A percentile compares a stretch with the other conserved stretches of the same genome.
phyloP scores from a whole-genome alignment of 2,329 filamentous ascomycete genomes.

The Laburnicola sp. region DNA sequence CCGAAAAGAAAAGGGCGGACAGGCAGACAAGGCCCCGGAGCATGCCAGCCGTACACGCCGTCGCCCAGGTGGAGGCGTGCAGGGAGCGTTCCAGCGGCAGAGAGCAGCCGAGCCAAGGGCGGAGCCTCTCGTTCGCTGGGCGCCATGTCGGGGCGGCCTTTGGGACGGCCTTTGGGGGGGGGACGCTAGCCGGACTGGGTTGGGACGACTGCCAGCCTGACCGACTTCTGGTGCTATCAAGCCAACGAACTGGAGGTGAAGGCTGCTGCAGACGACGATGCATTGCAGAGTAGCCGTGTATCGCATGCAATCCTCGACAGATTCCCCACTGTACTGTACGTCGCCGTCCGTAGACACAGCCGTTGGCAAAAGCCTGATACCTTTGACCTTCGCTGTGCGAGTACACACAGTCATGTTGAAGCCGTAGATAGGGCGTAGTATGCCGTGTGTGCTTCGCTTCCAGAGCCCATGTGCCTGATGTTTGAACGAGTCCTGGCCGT shows the following conservation, averaged over 20 bases:
- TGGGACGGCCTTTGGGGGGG: constrained; percentile 23
- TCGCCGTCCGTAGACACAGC: neutral
- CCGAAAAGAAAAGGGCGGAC: constrained; percentile 26
- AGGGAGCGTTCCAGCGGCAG: constrained; percentile 6
- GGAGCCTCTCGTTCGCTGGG: constrained; percentile 21
- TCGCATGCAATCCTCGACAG: neutral
- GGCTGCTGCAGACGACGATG: constrained; percentile 1
- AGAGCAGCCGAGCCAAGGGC: constrained; percentile 8
- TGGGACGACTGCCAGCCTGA: constrained; percentile 30
- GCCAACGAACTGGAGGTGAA: constrained; percentile 16
- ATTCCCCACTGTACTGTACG: neutral
- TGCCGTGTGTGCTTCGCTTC: too few relatives aligned
- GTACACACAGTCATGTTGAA: too few relatives aligned
- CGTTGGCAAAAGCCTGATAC: too few relatives aligned
- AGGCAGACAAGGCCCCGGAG: constrained; percentile 22
- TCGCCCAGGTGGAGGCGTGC: constrained; percentile 6
- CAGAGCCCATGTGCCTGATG: too few relatives aligned
- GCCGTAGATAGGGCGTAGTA: too few relatives aligned
- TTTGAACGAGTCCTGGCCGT: neutral
- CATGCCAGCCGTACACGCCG: constrained; percentile 23
- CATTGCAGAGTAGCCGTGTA: constrained; percentile 7
- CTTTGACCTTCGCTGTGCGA: too few relatives aligned
- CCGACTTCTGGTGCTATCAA: constrained; percentile 32
- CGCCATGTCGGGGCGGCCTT: constrained; percentile 20
- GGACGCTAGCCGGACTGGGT: constrained; percentile 22